Conservation (phyloP, 1,284 basidiomycete genomes). For the Volvariella surrecta region DNA sequence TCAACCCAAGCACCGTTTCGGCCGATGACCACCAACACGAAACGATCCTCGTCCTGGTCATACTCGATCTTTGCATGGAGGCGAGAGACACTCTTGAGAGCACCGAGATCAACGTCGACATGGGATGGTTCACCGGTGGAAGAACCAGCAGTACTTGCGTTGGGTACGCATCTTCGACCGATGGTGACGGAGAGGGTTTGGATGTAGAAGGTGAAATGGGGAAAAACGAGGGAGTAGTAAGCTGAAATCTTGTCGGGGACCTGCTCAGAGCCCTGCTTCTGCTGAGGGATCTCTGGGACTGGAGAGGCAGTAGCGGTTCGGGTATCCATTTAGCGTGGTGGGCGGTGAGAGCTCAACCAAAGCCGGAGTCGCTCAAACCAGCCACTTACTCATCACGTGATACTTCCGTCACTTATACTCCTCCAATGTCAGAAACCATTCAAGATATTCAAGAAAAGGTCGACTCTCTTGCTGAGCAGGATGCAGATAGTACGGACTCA, state of each 20-base stretch:
- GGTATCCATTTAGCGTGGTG: slow-evolving; percentile 26
- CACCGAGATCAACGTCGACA: slow-evolving; percentile 95
- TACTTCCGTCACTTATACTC: slow-evolving; percentile 1
- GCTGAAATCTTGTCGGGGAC: slow-evolving; percentile 75
- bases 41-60: slow-evolving; percentile 80
- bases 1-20: slow-evolving; percentile 98
- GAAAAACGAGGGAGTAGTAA: slow-evolving; percentile 91
- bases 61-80: slow-evolving; percentile 95
- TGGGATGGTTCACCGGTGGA: slow-evolving; percentile 50
- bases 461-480: slow-evolving; percentile 48
- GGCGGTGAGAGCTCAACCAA: not conserved
- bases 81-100: slow-evolving; percentile 93
- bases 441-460: slow-evolving; percentile 39
- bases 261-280: slow-evolving; percentile 25
- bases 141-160: slow-evolving; percentile 49
- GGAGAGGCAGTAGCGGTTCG: slow-evolving; percentile 28
- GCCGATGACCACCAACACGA: slow-evolving; percentile 87
- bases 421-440: slow-evolving; percentile 21
- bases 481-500: slow-evolving; percentile 57
- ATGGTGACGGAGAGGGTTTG: slow-evolving; percentile 79
- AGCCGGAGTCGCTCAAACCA: not conserved
- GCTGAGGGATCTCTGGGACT: slow-evolving; percentile 18
- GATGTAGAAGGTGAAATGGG: slow-evolving; percentile 83
- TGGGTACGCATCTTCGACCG: slow-evolving; percentile 55
- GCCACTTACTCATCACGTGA: not conserved